Conservation (phyloP, 176 grass and related monocot species). For the Raddia guianensis region DNA sequence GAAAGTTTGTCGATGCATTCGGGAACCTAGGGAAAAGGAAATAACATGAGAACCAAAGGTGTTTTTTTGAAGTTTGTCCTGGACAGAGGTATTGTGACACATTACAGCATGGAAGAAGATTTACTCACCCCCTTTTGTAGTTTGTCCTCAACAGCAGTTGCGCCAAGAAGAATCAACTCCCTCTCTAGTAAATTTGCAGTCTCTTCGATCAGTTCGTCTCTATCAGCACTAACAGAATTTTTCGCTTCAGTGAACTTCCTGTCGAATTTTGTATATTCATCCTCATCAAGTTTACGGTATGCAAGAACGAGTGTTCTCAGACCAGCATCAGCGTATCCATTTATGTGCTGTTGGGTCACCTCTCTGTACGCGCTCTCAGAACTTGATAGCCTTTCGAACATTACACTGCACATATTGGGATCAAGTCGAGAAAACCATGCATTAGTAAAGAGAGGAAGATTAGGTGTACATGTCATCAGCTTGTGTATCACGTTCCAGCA, state of each 20-base stretch:
- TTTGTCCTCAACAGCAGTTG: slow-evolving; percentile 90
- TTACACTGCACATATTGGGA: slow-evolving; percentile 59
- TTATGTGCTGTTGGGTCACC: slow-evolving; percentile 78
- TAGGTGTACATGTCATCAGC: slow-evolving; percentile 10
- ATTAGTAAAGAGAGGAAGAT: not conserved
- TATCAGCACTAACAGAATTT: slow-evolving; percentile 65
- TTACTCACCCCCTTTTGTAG: slow-evolving; percentile 79
- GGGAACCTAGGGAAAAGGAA: slow-evolving; percentile 63
- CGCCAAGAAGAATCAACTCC: slow-evolving; percentile 82
- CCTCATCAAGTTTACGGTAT: slow-evolving; percentile 66
- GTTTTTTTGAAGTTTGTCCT: not conserved
- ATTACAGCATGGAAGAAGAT: slow-evolving; percentile 17
- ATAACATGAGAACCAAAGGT: slow-evolving; percentile 5
- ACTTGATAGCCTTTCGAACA: slow-evolving; percentile 75
- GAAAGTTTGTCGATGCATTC: slow-evolving; percentile 97
- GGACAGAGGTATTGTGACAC: not conserved
- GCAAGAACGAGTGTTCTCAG: slow-evolving; percentile 86
- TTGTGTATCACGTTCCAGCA: not conserved
- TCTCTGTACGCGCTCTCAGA: slow-evolving; percentile 48
- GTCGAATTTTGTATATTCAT: slow-evolving; percentile 66
- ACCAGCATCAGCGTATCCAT: slow-evolving; percentile 86
- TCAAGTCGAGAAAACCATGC: slow-evolving; percentile 23
- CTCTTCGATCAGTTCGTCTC: slow-evolving; percentile 79
- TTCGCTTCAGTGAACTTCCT: slow-evolving; percentile 64
- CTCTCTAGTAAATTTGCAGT: slow-evolving; percentile 66